These are phyloP conservation scores for Poa pratensis DNA, from an alignment of 176 grass and related monocot species.

Conservation along the genomic window DNA sequence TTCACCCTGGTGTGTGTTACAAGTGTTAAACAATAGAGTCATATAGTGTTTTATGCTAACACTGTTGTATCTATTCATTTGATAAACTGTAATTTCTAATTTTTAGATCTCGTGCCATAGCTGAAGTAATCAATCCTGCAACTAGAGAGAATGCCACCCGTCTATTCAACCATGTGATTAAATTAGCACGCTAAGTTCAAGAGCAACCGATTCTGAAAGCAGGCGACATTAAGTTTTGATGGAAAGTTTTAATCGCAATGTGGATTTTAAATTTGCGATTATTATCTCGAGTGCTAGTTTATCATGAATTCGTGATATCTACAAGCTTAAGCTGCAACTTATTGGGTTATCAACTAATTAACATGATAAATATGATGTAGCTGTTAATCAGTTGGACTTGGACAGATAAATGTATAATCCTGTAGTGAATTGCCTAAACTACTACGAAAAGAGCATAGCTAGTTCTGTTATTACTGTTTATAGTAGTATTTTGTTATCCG, in stretches of 20 bases:
- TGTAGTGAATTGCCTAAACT: not conserved
- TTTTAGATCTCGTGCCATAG: not conserved
- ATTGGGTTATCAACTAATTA: conserved; percentile 1
- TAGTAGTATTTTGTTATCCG: not conserved
- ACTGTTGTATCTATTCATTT: not conserved
- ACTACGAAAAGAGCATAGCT: conserved; percentile 24
- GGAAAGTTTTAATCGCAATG: not conserved
- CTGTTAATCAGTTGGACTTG: not conserved
- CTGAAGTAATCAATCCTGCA: conserved; percentile 17
- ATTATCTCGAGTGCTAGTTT: conserved; percentile 15
- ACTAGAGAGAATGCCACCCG: not conserved
- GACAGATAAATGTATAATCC: not conserved
- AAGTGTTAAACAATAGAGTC: not conserved
- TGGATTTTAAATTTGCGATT: not conserved
- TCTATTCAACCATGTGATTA: not conserved
- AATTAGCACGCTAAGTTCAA: conserved; percentile 12
- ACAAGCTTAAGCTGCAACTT: conserved; percentile 7
- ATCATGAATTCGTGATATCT: not conserved
- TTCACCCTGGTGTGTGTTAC: not conserved
- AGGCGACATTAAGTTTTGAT: not conserved
- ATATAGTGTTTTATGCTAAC: not conserved
- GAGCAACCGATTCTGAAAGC: not conserved
- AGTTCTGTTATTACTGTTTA: conserved; percentile 7
- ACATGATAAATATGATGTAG: conserved; percentile 5
- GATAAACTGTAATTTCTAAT: not conserved